Percentiles rank a stretch among this genome's conserved stretches.
Evolutionary conservation across 495 filamentous ascomycete species (phyloP).

Genomic region (Tuber aestivum): DNA sequence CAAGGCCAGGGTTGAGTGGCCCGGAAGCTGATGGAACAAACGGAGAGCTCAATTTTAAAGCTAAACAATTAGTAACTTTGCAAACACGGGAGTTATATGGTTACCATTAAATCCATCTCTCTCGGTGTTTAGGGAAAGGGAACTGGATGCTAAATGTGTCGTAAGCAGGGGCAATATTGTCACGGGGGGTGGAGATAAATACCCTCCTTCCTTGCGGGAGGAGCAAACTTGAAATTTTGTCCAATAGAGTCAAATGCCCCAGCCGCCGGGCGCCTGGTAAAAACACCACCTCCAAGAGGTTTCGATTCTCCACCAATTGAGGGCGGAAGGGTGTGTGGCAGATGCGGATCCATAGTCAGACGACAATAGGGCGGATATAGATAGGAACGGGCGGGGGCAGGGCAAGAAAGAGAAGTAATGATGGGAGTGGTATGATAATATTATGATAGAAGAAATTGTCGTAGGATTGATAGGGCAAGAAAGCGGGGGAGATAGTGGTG

Average conservation of each 20-base stretch:
- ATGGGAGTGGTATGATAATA: not conserved
- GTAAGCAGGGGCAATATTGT: not conserved
- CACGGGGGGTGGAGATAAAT: not conserved
- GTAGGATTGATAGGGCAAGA: not conserved
- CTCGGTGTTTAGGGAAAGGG: not conserved
- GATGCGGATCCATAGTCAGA: not conserved
- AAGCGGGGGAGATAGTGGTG: not conserved
- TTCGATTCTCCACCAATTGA: not conserved
- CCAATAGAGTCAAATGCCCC: conserved; percentile 25
- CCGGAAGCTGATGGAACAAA: not conserved
- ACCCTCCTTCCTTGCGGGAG: conserved; percentile 19
- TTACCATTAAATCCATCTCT: not conserved
- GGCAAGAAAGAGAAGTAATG: not conserved
- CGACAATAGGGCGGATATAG: not conserved
- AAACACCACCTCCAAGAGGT: not conserved
- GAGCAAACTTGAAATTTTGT: conserved; percentile 30
- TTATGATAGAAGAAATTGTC: not conserved
- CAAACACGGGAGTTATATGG: not conserved
- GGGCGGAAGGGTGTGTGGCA: not conserved
- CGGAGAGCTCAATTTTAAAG: not conserved
- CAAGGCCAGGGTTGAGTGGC: not conserved
- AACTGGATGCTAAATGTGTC: not conserved
- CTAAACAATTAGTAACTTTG: not conserved
- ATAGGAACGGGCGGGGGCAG: not conserved
- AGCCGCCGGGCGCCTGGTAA: conserved; percentile 10